phyloP scores from a whole-genome alignment of 306 rosid genomes.

The Sicyos baderoa region DNA sequence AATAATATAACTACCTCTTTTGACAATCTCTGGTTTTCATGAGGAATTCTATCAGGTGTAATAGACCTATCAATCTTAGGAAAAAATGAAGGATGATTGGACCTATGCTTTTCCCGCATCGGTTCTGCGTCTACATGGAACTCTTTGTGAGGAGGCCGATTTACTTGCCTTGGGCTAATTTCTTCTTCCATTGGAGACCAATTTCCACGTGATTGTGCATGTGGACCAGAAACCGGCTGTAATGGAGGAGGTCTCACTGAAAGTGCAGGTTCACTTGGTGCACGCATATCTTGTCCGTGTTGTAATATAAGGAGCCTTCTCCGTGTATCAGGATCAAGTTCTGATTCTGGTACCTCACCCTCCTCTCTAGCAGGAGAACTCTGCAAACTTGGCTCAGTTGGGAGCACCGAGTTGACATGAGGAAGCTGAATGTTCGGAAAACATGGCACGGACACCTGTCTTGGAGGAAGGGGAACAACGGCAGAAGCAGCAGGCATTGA shows the following conservation, averaged over 20 bases:
- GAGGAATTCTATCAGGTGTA: constrained; percentile 63
- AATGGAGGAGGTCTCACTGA: constrained; percentile 45
- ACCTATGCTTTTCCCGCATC: constrained; percentile 61
- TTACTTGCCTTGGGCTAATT: constrained; percentile 63
- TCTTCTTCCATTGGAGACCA: constrained; percentile 93
- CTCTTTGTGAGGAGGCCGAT: constrained; percentile 53
- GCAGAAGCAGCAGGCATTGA: constrained; percentile 51
- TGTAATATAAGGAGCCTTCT: constrained; percentile 97
- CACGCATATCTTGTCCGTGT: constrained; percentile 82
- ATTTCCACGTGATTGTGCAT: constrained; percentile 46
- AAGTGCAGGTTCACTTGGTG: constrained; percentile 62
- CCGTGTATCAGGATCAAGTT: constrained; percentile 95
- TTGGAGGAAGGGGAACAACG: constrained; percentile 42
- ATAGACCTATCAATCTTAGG: constrained; percentile 62
- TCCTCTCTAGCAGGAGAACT: constrained; percentile 98
- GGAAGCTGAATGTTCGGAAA: constrained; percentile 50
- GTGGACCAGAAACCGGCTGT: constrained; percentile 51
- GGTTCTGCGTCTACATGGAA: constrained; percentile 65
- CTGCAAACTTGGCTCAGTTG: constrained; percentile 66
- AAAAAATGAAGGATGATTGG: constrained; percentile 61
- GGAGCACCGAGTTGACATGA: constrained; percentile 52
- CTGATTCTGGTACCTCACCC: constrained; percentile 99
- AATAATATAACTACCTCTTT: constrained; percentile 54
- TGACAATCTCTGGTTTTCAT: constrained; percentile 58
- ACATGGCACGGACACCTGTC: constrained; percentile 45